These are phyloP conservation scores for Xylaria sp. DNA, from an alignment of 2,329 filamentous ascomycete genomes.

Conservation along the genomic window DNA sequence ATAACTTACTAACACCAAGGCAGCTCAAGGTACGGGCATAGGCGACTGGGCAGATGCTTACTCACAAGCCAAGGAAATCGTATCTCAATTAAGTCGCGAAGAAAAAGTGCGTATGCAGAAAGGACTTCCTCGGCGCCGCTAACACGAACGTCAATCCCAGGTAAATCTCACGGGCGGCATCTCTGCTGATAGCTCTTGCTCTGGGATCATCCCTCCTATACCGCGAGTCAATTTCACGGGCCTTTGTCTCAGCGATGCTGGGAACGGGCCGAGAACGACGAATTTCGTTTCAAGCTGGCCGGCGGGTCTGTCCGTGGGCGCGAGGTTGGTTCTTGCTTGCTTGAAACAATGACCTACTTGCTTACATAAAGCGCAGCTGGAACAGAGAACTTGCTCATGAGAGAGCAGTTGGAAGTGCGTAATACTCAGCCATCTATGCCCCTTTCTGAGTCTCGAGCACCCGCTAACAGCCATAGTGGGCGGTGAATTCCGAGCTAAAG, in stretches of 20 bases:
- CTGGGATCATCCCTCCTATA: conserved; percentile 54
- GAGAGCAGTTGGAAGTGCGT: conserved; percentile 68
- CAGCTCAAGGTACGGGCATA: conserved; percentile 47
- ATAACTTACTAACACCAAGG: conserved; percentile 28
- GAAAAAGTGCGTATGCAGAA: conserved; percentile 48
- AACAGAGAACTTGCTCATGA: conserved; percentile 75
- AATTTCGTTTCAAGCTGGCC: conserved; percentile 57
- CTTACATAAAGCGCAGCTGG: conserved; percentile 60
- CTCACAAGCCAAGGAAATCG: conserved; percentile 49
- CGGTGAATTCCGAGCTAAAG: conserved; percentile 78
- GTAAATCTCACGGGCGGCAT: conserved; percentile 53
- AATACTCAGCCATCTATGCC: not conserved
- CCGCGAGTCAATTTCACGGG: conserved; percentile 54
- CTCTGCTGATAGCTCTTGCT: conserved; percentile 49
- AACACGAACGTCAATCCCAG: conserved; percentile 27
- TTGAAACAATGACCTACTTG: not conserved
- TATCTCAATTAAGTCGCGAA: conserved; percentile 53
- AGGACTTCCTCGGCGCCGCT: not conserved
- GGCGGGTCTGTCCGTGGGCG: conserved; percentile 69
- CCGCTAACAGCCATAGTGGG: conserved; percentile 62
- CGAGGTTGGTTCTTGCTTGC: conserved; percentile 43
- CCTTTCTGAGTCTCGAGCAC: not conserved
- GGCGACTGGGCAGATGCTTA: conserved; percentile 53
- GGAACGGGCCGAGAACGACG: conserved; percentile 48
- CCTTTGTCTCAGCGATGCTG: conserved; percentile 53